phyloP scores from a whole-genome alignment of 495 filamentous ascomycete genomes.

The Hypoxylon crocopeplum region DNA sequence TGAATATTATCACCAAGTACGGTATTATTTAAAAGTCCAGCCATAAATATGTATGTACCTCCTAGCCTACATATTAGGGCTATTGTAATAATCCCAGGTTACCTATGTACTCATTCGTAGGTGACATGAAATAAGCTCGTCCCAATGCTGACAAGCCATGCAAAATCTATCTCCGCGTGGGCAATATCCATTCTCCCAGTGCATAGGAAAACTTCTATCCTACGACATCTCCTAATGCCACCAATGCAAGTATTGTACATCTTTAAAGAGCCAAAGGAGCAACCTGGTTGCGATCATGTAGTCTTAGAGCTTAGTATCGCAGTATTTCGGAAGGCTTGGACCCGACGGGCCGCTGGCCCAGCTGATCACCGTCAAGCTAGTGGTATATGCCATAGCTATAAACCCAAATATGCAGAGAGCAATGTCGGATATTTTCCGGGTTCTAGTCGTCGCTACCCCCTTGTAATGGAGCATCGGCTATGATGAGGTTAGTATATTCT shows the following conservation, averaged over 20 bases:
- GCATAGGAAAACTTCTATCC: conserved; percentile 5
- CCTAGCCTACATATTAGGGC: neutral
- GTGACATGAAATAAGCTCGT: neutral
- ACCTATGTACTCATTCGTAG: neutral
- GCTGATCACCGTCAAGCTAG: conserved; percentile 77
- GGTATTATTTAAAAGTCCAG: no score
- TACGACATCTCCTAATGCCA: conserved; percentile 16
- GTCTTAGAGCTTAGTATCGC: conserved; percentile 44
- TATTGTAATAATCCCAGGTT: no score
- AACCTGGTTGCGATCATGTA: neutral
- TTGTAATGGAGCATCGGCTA: conserved; percentile 88
- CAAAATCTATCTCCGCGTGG: conserved; percentile 20
- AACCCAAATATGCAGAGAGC: conserved; percentile 79
- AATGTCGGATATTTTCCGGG: conserved; percentile 74
- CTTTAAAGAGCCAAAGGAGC: neutral
- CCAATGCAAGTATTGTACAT: conserved; percentile 27
- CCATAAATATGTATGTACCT: neutral
- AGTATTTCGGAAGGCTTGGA: conserved; percentile 54
- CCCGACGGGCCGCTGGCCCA: conserved; percentile 65
- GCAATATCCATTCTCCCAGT: conserved; percentile 1
- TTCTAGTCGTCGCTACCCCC: conserved; percentile 70
- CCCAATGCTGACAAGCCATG: conserved; percentile 17
- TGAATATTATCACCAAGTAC: neutral
- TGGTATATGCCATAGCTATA: conserved; percentile 89
- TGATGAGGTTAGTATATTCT: conserved; percentile 30